A percentile compares a stretch with the other conserved stretches of the same genome.
Conservation (phyloP, 2,329 filamentous ascomycete species). For the Sphaerulina populicola region DNA sequence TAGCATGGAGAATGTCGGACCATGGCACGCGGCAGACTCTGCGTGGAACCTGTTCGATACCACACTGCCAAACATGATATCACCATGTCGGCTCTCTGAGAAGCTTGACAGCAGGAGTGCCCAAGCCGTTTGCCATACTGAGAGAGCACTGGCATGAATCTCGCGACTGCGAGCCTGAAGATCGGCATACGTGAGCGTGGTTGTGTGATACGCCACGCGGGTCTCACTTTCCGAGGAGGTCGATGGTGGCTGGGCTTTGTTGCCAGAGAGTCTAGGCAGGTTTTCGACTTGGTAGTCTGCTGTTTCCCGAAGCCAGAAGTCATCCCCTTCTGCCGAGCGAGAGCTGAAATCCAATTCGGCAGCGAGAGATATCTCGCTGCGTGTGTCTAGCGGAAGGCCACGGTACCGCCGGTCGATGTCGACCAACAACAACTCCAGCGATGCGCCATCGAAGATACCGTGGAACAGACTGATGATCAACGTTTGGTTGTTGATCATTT, state of each 20-base stretch:
- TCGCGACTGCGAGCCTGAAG: background rate
- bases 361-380: slow-evolving; percentile 4
- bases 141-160: background rate
- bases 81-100: background rate
- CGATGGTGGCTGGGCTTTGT: background rate
- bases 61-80: background rate
- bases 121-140: background rate
- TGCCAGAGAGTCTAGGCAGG: background rate
- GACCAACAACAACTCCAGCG: slow-evolving; percentile 11
- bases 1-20: background rate
- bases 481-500: background rate
- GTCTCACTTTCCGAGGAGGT: background rate
- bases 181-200: background rate
- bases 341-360: background rate
- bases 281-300: background rate
- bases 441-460: slow-evolving; percentile 14
- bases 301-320: background rate
- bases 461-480: slow-evolving; percentile 14
- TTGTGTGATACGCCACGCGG: background rate
- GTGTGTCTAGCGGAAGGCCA: background rate
- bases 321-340: background rate
- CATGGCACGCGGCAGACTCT: background rate
- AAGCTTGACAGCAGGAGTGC: background rate
- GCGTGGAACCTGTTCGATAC: background rate
- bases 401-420: slow-evolving; percentile 8